A percentile compares a stretch with the other conserved stretches of the same genome.
Evolutionary conservation across 2,329 filamentous ascomycete species (phyloP).

Genomic region (Aspergillus sp.): DNA sequence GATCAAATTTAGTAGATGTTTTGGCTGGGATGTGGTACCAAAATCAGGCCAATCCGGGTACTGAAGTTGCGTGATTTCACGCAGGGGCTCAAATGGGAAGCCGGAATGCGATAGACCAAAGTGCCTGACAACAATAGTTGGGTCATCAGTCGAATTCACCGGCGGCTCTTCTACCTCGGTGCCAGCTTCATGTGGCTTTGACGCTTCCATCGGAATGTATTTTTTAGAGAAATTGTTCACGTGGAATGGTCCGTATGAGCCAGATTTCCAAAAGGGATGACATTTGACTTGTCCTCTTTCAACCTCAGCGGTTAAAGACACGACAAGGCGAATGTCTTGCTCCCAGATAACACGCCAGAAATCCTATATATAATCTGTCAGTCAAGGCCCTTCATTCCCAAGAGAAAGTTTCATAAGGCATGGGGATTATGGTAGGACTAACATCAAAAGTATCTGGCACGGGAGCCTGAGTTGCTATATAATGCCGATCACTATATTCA

Average conservation of each 20-base stretch:
- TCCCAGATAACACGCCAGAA: conserved; percentile 99
- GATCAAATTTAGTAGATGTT: conserved; percentile 83
- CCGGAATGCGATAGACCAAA: conserved; percentile 76
- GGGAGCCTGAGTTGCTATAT: conserved; percentile 94
- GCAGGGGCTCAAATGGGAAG: conserved; percentile 79
- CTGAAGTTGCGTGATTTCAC: conserved; percentile 91
- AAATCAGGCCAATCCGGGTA: conserved; percentile 98
- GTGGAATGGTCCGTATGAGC: conserved; percentile 73
- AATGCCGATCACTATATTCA: conserved; percentile 79
- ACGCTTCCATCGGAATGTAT: conserved; percentile 70
- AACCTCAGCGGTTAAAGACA: conserved; percentile 92
- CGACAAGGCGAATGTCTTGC: conserved; percentile 88
- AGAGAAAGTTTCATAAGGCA: not conserved
- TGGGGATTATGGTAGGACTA: conserved; percentile 39
- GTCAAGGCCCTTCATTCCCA: not conserved
- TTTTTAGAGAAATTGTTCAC: conserved; percentile 79
- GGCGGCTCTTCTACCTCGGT: conserved; percentile 29
- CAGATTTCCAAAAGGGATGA: conserved; percentile 85
- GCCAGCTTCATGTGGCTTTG: conserved; percentile 48
- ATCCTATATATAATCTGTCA: conserved; percentile 57
- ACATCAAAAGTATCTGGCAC: conserved; percentile 89
- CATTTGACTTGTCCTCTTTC: conserved; percentile 95
- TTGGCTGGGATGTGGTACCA: conserved; percentile 84
- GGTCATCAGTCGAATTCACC: conserved; percentile 30
- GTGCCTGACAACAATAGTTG: conserved; percentile 80